These are phyloP conservation scores for Diphasiastrum complanatum DNA, from an alignment of 83 land plant species.

Conservation along the genomic window DNA sequence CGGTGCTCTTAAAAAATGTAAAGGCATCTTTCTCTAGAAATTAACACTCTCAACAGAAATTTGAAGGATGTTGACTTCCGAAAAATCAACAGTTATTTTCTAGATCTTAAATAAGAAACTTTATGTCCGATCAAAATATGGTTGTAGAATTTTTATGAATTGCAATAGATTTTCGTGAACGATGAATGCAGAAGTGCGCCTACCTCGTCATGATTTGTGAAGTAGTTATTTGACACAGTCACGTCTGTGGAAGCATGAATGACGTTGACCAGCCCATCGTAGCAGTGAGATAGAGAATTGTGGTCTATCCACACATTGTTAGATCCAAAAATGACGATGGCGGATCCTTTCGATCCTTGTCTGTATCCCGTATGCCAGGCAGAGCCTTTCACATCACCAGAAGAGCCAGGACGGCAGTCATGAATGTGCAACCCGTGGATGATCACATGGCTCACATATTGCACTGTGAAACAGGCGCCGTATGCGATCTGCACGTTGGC, in stretches of 20 bases:
- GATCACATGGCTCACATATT: conserved; percentile 53
- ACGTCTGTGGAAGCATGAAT: conserved; percentile 65
- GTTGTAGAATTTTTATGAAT: too few relatives aligned
- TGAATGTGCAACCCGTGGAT: conserved; percentile 71
- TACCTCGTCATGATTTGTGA: conserved; percentile 68
- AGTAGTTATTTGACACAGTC: conserved; percentile 61
- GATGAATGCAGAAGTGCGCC: too few relatives aligned
- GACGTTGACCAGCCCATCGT: conserved; percentile 67
- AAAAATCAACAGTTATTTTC: too few relatives aligned
- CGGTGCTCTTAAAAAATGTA: too few relatives aligned
- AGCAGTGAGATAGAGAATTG: conserved; percentile 45
- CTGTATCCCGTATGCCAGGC: conserved; percentile 56
- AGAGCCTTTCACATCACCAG: conserved; percentile 58
- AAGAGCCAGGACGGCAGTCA: conserved; percentile 55
- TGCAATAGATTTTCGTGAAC: too few relatives aligned
- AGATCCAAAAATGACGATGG: conserved; percentile 55
- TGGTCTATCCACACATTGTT: conserved; percentile 75
- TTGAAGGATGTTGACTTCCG: too few relatives aligned
- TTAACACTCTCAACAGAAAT: too few relatives aligned
- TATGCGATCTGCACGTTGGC: conserved; percentile 63
- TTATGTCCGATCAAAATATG: too few relatives aligned
- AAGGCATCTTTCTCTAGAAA: too few relatives aligned
- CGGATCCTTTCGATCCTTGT: conserved; percentile 50
- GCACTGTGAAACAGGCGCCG: conserved; percentile 72
- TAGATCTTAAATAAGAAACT: too few relatives aligned